phyloP scores from a whole-genome alignment of 2,329 filamentous ascomycete species.

The Fusarium miscanthi region DNA sequence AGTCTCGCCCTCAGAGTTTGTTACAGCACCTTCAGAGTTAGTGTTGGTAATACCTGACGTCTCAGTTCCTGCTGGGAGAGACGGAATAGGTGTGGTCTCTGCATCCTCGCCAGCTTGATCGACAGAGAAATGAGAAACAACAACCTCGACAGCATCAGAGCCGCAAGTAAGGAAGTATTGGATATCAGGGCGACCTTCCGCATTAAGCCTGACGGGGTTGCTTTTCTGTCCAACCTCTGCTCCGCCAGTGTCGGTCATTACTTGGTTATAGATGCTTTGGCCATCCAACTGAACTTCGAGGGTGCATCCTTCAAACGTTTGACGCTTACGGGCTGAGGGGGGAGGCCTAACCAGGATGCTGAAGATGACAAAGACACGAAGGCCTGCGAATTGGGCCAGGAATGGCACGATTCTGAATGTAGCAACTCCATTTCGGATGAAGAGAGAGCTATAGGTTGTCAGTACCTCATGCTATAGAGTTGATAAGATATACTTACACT shows the following conservation, averaged over 20 bases:
- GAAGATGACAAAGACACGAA: slow-evolving; percentile 5
- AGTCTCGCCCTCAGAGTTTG: not conserved
- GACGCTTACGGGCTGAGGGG: not conserved
- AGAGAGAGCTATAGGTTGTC: not conserved
- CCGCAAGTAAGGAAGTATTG: not conserved
- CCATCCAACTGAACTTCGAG: slow-evolving; percentile 10
- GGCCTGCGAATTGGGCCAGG: not conserved
- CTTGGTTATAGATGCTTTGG: not conserved
- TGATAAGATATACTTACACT: not conserved
- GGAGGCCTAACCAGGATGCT: not conserved
- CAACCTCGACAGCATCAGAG: not conserved
- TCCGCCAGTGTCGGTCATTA: not conserved
- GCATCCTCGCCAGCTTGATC: slow-evolving; percentile 45
- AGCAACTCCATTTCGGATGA: not conserved
- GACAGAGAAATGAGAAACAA: not conserved
- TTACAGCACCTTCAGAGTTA: not conserved
- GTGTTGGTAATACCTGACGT: not conserved
- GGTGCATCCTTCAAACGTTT: not conserved
- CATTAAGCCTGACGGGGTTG: not conserved
- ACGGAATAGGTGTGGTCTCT: slow-evolving; percentile 32
- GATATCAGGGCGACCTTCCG: not conserved
- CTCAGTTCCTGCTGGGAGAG: not conserved
- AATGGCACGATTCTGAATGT: not conserved
- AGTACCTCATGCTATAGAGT: not conserved
- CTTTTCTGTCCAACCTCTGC: not conserved